Evolutionary conservation across 208 protist genomes (phyloP), one percentile per base, ranked within the genome.

Genomic region (Crithidia fasciculata): DNA sequence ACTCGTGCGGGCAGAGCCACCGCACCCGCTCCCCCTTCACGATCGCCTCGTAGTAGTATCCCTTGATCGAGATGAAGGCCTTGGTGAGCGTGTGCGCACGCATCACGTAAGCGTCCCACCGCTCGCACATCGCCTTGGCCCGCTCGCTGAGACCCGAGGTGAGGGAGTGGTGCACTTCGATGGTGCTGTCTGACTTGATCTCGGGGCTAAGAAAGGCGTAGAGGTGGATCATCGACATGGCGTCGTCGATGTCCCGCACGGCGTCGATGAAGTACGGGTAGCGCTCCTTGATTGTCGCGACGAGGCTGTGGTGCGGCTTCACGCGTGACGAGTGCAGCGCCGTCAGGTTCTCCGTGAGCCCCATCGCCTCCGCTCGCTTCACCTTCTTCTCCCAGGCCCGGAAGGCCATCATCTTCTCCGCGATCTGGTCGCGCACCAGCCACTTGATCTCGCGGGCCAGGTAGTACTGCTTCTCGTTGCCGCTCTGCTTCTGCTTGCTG

Each of bases 11-110:
- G 60, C 91, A 98, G 37, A 99, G 76, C 98, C 98, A 99, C 19
- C 97, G 99, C 53, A 99, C 82, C 36, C 87, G 78, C 74, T 97
- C 85, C 0, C 98, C 98, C 67, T 93, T 83, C 40, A 99, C 87
- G 45, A 98, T 72, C 5, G 98, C 98, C 82, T 99, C 98, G 87
- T 98, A 99, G 87, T 99, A 99, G 79, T 99, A 96, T 39, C 95
- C 98, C 82, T 99, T 99, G 82, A 99, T 97, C 43, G 98, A 99
- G 61, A 99, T 92, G 87, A 99, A 99, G 47, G 84, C 90, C 77
- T 99, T 99, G 36, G 85, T 87, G 2, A 99, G 85, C 7, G 81
- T 53, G 56, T 90, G 84, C 19, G 94, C 90, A 19, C 69, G 71
- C 2, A 86, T 60, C 5, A 99, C 86, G 86, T 98, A 99, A 54